Conservation (phyloP, 805 yeast genomes). For the Ogataea polymorpha region DNA sequence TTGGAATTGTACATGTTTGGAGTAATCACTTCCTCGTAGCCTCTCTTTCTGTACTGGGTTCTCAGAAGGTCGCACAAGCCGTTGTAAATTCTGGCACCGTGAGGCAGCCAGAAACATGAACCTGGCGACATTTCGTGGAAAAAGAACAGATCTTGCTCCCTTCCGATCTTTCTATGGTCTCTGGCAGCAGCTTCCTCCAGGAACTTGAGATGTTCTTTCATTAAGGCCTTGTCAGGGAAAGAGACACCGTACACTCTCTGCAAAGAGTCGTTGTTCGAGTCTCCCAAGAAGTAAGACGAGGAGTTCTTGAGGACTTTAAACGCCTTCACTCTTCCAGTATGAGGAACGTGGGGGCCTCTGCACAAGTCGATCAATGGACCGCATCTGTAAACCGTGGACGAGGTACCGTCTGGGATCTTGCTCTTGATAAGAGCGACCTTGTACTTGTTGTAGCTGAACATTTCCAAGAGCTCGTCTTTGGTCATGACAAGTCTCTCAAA, state of each 20-base stretch:
- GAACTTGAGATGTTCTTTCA: slow-evolving; percentile 93
- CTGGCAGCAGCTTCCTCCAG: slow-evolving; percentile 94
- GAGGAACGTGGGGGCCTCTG: slow-evolving; percentile 96
- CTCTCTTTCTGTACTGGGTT: slow-evolving; percentile 85
- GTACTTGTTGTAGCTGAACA: slow-evolving; percentile 95
- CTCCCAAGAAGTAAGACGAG: slow-evolving; percentile 94
- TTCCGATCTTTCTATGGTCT: slow-evolving; percentile 95
- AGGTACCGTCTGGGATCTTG: slow-evolving; percentile 93
- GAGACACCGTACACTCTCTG: slow-evolving; percentile 98
- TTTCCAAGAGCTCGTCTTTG: slow-evolving; percentile 84
- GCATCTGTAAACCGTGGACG: slow-evolving; percentile 96
- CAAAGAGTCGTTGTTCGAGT: slow-evolving; percentile 85
- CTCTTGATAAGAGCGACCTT: slow-evolving; percentile 82
- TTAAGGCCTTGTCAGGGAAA: slow-evolving; percentile 95
- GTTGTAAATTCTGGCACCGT: slow-evolving; percentile 96
- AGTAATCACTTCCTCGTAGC: slow-evolving; percentile 96
- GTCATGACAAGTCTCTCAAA: slow-evolving; percentile 91
- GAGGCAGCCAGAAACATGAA: slow-evolving; percentile 97
- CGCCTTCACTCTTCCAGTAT: slow-evolving; percentile 94
- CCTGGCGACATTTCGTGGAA: slow-evolving; percentile 98
- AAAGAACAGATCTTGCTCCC: slow-evolving; percentile 91
- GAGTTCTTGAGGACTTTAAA: slow-evolving; percentile 93
- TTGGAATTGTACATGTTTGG: slow-evolving; percentile 98
- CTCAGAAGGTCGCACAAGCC: slow-evolving; percentile 77
- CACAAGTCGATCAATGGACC: slow-evolving; percentile 96